Percentiles rank a stretch among this genome's conserved stretches.
Conservation (phyloP, 2,329 filamentous ascomycete species). For the Coniochaeta pulveracea region DNA sequence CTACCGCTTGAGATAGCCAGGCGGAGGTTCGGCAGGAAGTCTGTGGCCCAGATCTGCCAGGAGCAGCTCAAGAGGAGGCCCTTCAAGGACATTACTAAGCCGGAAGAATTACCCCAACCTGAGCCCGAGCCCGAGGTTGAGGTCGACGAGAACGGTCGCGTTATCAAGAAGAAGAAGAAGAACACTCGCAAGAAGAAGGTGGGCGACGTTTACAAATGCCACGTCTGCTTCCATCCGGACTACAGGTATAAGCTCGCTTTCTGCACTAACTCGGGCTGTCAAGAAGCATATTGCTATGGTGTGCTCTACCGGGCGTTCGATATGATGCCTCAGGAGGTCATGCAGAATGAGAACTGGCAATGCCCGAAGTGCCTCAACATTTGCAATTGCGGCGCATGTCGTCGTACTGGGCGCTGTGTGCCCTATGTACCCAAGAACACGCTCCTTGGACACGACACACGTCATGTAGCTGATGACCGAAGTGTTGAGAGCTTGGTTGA, state of each 20-base stretch:
- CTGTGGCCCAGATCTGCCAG: conserved; percentile 87
- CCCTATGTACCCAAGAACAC: conserved; percentile 84
- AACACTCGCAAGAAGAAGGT: conserved; percentile 41
- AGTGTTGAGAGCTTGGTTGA: conserved; percentile 87
- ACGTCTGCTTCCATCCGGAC: conserved; percentile 74
- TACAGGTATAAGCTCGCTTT: conserved; percentile 75
- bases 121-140: conserved; percentile 41
- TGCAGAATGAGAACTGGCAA: conserved; percentile 74
- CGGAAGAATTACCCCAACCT: conserved; percentile 26
- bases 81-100: conserved; percentile 69
- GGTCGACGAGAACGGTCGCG: conserved; percentile 51
- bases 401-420: conserved; percentile 54
- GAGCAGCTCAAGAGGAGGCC: conserved; percentile 71
- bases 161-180: conserved; percentile 53
- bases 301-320: conserved; percentile 86
- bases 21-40: conserved; percentile 58
- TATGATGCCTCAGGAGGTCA: conserved; percentile 69
- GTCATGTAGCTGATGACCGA: conserved; percentile 77
- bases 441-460: conserved; percentile 82
- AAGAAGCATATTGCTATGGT: conserved; percentile 81
- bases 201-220: conserved; percentile 53
- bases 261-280: conserved; percentile 61
- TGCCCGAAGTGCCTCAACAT: conserved; percentile 80
- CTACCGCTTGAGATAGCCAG: conserved; percentile 60
- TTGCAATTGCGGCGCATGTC: conserved; percentile 78